Base-by-base conservation (phyloP, 2,329 filamentous ascomycete species). In the Pezicula neosporulosa region DNA sequence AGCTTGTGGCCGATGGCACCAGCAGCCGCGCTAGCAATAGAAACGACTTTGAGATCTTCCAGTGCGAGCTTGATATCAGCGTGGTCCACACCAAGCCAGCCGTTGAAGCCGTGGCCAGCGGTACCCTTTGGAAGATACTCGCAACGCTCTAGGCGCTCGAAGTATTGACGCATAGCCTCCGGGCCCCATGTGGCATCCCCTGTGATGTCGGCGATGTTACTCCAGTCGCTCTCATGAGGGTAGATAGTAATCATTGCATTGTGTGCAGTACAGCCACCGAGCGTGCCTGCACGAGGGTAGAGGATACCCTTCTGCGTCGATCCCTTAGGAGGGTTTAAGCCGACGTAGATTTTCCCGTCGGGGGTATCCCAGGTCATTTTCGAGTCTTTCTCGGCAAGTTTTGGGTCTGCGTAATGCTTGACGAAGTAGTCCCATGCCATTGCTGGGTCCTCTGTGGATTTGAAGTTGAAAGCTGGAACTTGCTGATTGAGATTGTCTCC, bases 381-480 rank as follows among this genome's bases (percentile, higher is more conserved):
- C 47, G 68, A 71, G 58, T 80, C 74, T 38, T 66, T 62, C 49
- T 70, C 65, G 52, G 76, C 71, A 18, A 72, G 68, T 6, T 63
- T 60, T 48, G 74, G 62, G 52, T 79, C 70, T 4, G 68, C 63
- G 59, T 78, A 80, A 61, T 81, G 77, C 47, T 72, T 70, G 49
- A 80, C 75, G 55, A 73, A 81, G 64, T 75, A 80, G 64, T 80
- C 75, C 78, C 78, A 81, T 52, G 67, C 63, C 63, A 77, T 69
- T 9, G 68, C 68, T 27, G 66, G 63, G 54, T 78, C 72, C 60
- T 78, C 71, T 18, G 71, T 75, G 7, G 72, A 71, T 39, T 70
- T 66, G 13, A 70, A 68, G 48, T 72, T 70, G 53, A 74, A 69
- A 3, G 72, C 72, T 21, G 77, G 77, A 2, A 78, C 70, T n/a